Percentiles rank a stretch among this genome's conserved stretches.
Evolutionary conservation across 2,329 filamentous ascomycete genomes (phyloP).

Genomic region (Aspergillus sp.): DNA sequence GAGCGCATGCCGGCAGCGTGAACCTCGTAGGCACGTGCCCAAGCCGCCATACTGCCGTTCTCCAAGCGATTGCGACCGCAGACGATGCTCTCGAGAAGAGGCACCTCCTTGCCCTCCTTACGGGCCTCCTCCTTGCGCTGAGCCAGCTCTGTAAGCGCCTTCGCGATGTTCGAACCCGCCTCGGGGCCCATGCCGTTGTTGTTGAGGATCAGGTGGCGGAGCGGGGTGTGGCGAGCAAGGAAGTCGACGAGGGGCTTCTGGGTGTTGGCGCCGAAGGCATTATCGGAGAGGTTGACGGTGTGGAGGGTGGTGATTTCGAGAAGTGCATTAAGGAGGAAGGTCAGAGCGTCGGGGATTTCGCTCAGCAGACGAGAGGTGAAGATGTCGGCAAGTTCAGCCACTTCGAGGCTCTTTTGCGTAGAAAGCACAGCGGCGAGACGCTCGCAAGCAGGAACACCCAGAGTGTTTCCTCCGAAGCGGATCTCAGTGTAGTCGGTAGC

Average conservation of each 20-base stretch:
- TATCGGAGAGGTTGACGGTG: conserved; percentile 95
- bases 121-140: conserved; percentile 76
- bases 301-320: conserved; percentile 82
- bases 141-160: conserved; percentile 81
- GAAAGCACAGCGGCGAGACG: conserved; percentile 79
- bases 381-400: conserved; percentile 93
- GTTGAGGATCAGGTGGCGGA: conserved; percentile 94
- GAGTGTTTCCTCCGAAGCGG: conserved; percentile 83
- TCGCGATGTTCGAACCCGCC: conserved; percentile 83
- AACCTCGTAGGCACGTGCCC: conserved; percentile 83
- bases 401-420: conserved; percentile 77
- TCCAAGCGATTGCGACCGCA: conserved; percentile 95
- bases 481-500: conserved; percentile 76
- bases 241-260: conserved; percentile 91
- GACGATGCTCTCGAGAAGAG: conserved; percentile 90
- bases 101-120: conserved; percentile 65
- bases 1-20: conserved; percentile 75
- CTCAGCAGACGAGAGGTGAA: conserved; percentile 91
- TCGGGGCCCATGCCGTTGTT: conserved; percentile 96
- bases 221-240: conserved; percentile 80
- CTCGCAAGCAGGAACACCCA: conserved; percentile 85
- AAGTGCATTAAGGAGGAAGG: conserved; percentile 79
- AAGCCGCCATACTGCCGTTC: conserved; percentile 93
- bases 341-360: conserved; percentile 90
- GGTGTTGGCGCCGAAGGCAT: conserved; percentile 95